Percentiles rank a stretch among this genome's conserved stretches.
phyloP scores from a whole-genome alignment of 305 asterid species.

The Solanum hybrid region DNA sequence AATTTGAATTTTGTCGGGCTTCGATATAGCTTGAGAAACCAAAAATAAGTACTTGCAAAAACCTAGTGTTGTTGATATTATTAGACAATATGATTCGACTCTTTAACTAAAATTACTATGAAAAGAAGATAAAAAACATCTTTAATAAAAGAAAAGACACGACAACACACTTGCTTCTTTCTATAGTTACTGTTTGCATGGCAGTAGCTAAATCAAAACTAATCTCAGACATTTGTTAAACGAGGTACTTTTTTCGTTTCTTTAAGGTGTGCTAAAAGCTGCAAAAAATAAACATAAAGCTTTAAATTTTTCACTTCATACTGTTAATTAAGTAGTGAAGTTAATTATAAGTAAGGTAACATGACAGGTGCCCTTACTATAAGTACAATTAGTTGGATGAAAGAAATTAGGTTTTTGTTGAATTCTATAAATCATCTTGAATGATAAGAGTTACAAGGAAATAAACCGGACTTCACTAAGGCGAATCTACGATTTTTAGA shows the following conservation, averaged over 20 bases:
- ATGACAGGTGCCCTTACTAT: background rate
- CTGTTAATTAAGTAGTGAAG: background rate
- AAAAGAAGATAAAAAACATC: slow-evolving; percentile 3
- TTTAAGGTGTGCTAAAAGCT: slow-evolving; percentile 6
- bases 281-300: background rate
- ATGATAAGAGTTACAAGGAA: background rate
- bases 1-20: background rate
- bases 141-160: background rate
- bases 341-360: background rate
- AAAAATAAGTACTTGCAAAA: background rate
- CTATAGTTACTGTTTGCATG: background rate
- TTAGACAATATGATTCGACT: background rate
- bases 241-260: background rate
- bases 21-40: background rate
- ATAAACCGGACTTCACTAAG: background rate
- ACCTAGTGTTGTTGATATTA: background rate
- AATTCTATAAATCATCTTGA: background rate
- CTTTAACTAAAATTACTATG: slow-evolving; percentile 6
- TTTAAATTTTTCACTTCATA: background rate
- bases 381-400: background rate
- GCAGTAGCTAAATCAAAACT: background rate
- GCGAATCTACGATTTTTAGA: background rate
- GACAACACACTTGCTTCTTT: background rate
- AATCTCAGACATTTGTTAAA: slow-evolving; percentile 1
- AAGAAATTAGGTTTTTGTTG: background rate